Percentiles rank a stretch among this genome's conserved stretches.
These are phyloP conservation scores for Debaryomyces tyrocola DNA, from an alignment of 805 yeast genomes.

Conservation along the genomic window DNA sequence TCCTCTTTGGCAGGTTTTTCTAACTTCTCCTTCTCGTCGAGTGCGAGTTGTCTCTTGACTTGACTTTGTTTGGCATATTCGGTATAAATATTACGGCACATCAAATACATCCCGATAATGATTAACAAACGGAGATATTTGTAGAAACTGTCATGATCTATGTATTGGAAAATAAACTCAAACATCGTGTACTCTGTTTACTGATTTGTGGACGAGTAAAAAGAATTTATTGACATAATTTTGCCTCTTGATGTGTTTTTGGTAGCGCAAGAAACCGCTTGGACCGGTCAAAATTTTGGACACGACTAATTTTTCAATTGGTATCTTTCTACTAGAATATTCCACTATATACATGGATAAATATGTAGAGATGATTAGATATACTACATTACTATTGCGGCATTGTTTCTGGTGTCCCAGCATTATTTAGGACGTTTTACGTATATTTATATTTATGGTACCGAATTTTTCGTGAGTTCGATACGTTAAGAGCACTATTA, in stretches of 20 bases:
- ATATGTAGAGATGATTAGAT: too few species aligned
- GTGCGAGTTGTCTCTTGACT: conserved; percentile 43
- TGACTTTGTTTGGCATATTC: conserved; percentile 60
- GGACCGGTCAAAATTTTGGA: neutral
- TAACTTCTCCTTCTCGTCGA: conserved; percentile 45
- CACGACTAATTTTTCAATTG: neutral
- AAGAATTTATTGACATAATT: neutral
- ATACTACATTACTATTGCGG: too few species aligned
- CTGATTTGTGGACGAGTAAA: neutral
- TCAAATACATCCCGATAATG: conserved; percentile 61
- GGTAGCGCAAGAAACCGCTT: neutral
- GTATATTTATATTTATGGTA: too few species aligned
- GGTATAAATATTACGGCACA: conserved; percentile 56
- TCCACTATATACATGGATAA: too few species aligned
- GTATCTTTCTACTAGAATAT: too few species aligned
- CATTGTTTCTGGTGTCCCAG: too few species aligned
- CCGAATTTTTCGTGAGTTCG: too few species aligned
- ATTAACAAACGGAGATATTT: conserved; percentile 48
- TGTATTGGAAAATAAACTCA: conserved; percentile 34
- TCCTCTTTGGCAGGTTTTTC: conserved; percentile 36
- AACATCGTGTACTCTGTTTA: conserved; percentile 14
- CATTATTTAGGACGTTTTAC: too few species aligned
- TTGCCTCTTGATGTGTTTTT: neutral
- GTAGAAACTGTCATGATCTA: conserved; percentile 42
- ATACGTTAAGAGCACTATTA: too few species aligned